These are phyloP conservation scores for Hemileia vastatrix DNA, from an alignment of 1,284 basidiomycete species.

Conservation along the genomic window DNA sequence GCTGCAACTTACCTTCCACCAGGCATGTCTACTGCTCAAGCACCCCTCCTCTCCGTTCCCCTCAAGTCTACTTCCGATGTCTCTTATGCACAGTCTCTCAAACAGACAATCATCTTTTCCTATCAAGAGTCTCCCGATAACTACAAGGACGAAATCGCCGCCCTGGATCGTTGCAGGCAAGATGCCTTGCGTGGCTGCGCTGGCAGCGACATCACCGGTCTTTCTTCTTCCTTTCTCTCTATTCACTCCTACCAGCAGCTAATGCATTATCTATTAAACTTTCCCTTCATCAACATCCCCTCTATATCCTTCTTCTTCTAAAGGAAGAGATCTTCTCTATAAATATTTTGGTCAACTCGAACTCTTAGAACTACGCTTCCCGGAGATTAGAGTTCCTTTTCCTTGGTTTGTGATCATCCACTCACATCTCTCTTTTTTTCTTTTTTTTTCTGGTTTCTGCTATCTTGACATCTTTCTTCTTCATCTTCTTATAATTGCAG, in stretches of 20 bases:
- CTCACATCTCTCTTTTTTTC: neutral
- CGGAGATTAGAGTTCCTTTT: slow-evolving; percentile 90
- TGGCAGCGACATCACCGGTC: slow-evolving; percentile 82
- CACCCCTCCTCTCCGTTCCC: slow-evolving; percentile 50
- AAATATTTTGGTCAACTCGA: slow-evolving; percentile 99
- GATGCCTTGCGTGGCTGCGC: slow-evolving; percentile 86
- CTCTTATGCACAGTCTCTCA: slow-evolving; percentile 83
- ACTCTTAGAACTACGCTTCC: slow-evolving; percentile 88
- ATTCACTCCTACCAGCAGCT: neutral
- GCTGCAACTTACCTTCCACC: neutral
- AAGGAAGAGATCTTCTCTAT: slow-evolving; percentile 85
- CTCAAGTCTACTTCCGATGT: slow-evolving; percentile 54
- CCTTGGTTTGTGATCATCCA: slow-evolving; percentile 55
- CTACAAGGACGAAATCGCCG: slow-evolving; percentile 70
- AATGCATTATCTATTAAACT: too few species aligned
- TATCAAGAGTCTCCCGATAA: slow-evolving; percentile 87
- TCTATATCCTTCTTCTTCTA: slow-evolving; percentile 1
- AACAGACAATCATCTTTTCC: slow-evolving; percentile 73
- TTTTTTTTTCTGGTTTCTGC: neutral
- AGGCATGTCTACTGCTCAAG: slow-evolving; percentile 35
- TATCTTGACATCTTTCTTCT: neutral
- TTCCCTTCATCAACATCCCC: too few species aligned
- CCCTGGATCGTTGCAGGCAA: slow-evolving; percentile 79
- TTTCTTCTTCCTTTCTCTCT: slow-evolving; percentile 32
- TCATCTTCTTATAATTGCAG: slow-evolving; percentile 31